A percentile compares a stretch with the other conserved stretches of the same genome.
phyloP scores from a whole-genome alignment of 257 asterid species.

The Penstemon eatonii region DNA sequence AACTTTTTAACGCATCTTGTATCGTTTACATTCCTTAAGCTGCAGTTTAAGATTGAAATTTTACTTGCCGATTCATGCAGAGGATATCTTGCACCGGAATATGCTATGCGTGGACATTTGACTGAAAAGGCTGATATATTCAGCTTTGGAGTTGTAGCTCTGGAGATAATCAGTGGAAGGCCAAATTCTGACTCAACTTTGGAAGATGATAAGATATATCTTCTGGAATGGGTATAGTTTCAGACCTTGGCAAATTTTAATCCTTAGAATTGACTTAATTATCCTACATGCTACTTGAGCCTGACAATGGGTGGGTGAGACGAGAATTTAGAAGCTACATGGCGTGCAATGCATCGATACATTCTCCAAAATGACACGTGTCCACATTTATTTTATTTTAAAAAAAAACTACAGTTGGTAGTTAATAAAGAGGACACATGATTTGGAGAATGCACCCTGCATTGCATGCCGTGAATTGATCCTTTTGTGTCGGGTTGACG shows the following conservation, averaged over 20 bases:
- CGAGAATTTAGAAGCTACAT: neutral
- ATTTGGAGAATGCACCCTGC: too few relatives aligned
- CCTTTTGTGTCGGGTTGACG: neutral
- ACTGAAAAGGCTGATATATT: conserved; percentile 72
- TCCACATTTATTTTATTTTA: too few relatives aligned
- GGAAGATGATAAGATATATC: conserved; percentile 56
- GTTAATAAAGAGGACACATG: too few relatives aligned
- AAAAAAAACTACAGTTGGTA: too few relatives aligned
- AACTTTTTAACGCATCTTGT: neutral
- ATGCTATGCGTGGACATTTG: conserved; percentile 76
- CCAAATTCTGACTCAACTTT: conserved; percentile 56
- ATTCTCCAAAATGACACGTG: neutral
- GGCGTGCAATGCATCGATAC: neutral
- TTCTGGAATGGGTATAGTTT: conserved; percentile 69
- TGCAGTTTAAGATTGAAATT: neutral
- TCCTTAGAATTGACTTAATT: neutral
- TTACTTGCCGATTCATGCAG: conserved; percentile 29
- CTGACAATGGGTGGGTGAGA: too few relatives aligned
- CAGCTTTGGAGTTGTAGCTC: conserved; percentile 72
- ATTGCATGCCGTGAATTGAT: too few relatives aligned
- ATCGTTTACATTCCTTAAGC: neutral
- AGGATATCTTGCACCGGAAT: conserved; percentile 83
- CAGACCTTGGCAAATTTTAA: neutral
- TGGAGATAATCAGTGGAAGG: conserved; percentile 67
- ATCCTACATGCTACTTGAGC: too few relatives aligned